A percentile compares a stretch with the other conserved stretches of the same genome.
phyloP scores from a whole-genome alignment of 202 grass and related monocot genomes.

The Digitaria exilis region DNA sequence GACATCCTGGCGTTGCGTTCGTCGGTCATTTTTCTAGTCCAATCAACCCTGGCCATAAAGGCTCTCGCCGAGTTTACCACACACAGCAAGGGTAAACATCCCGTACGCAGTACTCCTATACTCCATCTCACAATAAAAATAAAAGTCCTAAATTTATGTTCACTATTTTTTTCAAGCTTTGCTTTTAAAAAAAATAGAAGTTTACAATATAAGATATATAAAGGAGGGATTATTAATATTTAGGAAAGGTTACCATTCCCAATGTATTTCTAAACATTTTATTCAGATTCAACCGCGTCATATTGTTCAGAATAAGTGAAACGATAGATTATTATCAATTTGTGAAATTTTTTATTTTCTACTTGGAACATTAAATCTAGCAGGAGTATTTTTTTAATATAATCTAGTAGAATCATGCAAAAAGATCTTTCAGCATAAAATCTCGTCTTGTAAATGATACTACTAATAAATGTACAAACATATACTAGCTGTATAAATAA shows the following conservation, averaged over 20 bases:
- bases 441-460: neutral
- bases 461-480: neutral
- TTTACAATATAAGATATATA: too few species aligned
- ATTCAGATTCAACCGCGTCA: neutral
- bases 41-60: conserved; percentile 28
- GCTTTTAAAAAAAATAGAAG: too few species aligned
- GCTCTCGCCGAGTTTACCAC: conserved; percentile 5
- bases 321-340: neutral
- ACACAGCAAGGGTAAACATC: neutral
- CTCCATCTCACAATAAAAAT: too few species aligned
- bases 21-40: conserved; percentile 10
- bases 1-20: conserved; percentile 15
- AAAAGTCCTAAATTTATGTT: too few species aligned
- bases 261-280: neutral
- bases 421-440: neutral
- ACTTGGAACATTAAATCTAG: neutral
- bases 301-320: neutral
- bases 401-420: neutral
- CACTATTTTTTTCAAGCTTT: too few species aligned
- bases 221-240: too few species aligned
- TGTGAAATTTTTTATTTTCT: neutral
- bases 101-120: too few species aligned
- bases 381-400: too few species aligned
- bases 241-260: neutral
- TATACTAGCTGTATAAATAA: neutral